Conservation (phyloP, 306 rosid genomes). For the Datisca glomerata region DNA sequence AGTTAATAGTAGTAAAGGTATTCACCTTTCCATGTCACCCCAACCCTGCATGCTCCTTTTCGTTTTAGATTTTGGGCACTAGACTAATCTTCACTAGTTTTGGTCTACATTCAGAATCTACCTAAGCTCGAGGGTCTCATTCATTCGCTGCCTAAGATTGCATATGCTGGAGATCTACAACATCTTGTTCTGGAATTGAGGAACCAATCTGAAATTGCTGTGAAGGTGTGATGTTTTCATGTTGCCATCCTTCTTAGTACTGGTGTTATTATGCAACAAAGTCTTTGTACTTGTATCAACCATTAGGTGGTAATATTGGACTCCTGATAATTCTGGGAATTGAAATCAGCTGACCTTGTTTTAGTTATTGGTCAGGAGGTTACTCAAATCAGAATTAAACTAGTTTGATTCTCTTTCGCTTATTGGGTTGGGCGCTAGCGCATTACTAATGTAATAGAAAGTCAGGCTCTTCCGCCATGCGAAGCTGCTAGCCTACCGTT, state of each 20-base stretch:
- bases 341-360: too few species aligned
- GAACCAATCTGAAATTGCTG: constrained; percentile 64
- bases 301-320: too few species aligned
- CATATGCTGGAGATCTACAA: constrained; percentile 68
- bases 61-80: constrained; percentile 2
- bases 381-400: too few species aligned
- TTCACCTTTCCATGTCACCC: constrained; percentile 9
- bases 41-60: neutral
- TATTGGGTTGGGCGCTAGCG: too few species aligned
- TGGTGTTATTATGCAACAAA: too few species aligned
- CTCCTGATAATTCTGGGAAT: too few species aligned
- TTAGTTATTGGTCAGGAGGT: too few species aligned
- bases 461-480: too few species aligned
- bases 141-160: constrained; percentile 50
- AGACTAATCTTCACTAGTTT: constrained; percentile 14
- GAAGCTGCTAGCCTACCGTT: too few species aligned
- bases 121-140: constrained; percentile 79
- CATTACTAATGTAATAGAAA: too few species aligned
- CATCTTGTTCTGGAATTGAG: constrained; percentile 70
- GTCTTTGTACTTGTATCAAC: too few species aligned
- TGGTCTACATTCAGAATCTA: constrained; percentile 46
- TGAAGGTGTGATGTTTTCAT: constrained; percentile 44
- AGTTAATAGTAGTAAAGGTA: constrained; percentile 86
- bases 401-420: too few species aligned
- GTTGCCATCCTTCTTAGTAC: constrained; percentile 5